phyloP scores from a whole-genome alignment of 768 basidiomycete genomes.

The Kwoniella heveanensis region DNA sequence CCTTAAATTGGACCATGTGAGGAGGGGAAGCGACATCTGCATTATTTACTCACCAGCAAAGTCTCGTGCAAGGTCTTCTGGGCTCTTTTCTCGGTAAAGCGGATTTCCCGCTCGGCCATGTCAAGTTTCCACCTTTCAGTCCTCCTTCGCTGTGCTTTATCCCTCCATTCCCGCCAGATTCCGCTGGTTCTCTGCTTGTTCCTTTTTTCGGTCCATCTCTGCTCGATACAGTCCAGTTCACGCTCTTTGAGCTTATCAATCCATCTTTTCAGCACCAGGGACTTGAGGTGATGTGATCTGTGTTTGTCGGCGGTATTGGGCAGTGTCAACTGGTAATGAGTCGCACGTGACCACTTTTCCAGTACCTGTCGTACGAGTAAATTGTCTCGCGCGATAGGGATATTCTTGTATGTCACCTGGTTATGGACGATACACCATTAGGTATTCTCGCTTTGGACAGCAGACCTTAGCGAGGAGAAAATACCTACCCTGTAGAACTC shows the following conservation, averaged over 20 bases:
- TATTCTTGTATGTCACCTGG: conserved; percentile 28
- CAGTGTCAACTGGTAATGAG: conserved; percentile 21
- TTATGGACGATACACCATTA: conserved; percentile 2
- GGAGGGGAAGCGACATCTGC: background rate
- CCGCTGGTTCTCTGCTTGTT: background rate
- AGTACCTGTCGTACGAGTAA: conserved; percentile 46
- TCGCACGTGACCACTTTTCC: conserved; percentile 27
- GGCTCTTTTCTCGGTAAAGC: conserved; percentile 17
- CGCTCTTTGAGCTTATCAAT: conserved; percentile 17
- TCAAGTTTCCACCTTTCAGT: conserved; percentile 37
- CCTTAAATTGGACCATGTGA: no score
- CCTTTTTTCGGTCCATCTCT: background rate
- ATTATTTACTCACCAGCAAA: conserved; percentile 24
- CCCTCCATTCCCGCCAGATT: conserved; percentile 32
- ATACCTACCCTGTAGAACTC: conserved; percentile 38
- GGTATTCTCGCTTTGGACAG: background rate
- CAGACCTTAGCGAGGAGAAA: background rate
- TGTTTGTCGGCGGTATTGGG: conserved; percentile 44
- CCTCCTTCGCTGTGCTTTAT: conserved; percentile 6
- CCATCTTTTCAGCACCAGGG: conserved; percentile 25
- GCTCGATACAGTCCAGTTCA: conserved; percentile 17
- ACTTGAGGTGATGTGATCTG: conserved; percentile 22
- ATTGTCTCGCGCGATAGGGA: conserved; percentile 27
- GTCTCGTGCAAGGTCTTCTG: background rate
- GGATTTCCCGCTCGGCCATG: conserved; percentile 31